Evolutionary conservation across 2,329 filamentous ascomycete species (phyloP).

Genomic region (Calonectria pseudoturangicola): DNA sequence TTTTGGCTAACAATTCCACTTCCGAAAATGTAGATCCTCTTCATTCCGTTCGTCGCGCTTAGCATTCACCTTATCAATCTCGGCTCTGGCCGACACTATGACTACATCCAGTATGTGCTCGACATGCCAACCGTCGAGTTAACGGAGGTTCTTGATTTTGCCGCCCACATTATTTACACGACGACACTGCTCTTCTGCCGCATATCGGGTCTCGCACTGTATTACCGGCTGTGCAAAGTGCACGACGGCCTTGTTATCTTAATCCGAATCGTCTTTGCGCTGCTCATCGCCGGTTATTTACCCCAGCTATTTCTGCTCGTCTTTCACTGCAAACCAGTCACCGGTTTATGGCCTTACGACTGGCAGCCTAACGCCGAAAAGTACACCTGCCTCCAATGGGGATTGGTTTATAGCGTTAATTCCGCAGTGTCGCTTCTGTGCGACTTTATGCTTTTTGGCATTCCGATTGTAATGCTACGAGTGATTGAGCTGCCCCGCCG

Average conservation of each 20-base stretch:
- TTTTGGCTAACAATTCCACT: not conserved
- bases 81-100: conserved; percentile 68
- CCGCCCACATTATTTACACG: conserved; percentile 71
- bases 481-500: conserved; percentile 65
- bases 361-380: conserved; percentile 64
- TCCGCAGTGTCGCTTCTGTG: conserved; percentile 69
- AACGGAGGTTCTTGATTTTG: conserved; percentile 69
- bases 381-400: conserved; percentile 70
- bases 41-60: conserved; percentile 66
- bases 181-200: conserved; percentile 69
- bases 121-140: conserved; percentile 61
- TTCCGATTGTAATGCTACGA: conserved; percentile 68
- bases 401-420: conserved; percentile 70
- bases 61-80: conserved; percentile 66
- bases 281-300: conserved; percentile 65
- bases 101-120: conserved; percentile 68
- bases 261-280: conserved; percentile 60
- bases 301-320: conserved; percentile 70
- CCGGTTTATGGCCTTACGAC: conserved; percentile 70
- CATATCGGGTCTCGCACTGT: conserved; percentile 71
- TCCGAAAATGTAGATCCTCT: conserved; percentile 53
- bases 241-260: conserved; percentile 59
- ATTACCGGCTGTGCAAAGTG: conserved; percentile 66
- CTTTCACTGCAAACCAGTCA: conserved; percentile 71
- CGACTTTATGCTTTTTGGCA: conserved; percentile 70